Base-by-base conservation (phyloP, 2,329 filamentous ascomycete species). In the Aspergillus pseudoviridinutans region DNA sequence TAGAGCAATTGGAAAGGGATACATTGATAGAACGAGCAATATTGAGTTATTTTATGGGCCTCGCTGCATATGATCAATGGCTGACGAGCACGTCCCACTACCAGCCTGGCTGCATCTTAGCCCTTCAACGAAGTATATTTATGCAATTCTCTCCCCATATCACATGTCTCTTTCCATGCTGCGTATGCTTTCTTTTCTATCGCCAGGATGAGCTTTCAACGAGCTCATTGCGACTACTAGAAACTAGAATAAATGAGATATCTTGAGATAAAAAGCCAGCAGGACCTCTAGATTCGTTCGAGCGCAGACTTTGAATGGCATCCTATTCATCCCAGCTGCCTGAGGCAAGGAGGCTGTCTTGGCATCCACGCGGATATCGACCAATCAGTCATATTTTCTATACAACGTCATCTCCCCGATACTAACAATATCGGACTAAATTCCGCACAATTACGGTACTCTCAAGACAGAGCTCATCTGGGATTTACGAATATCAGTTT, bases 381-480 rank as follows among this genome's bases (percentile, higher is more conserved):
- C 57, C 50, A 58, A 58, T 58, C 32, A 53, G 12, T 41, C 27
- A 24, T 53, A 47, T 47, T 41, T 71, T 65, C 58, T 54, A 60
- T 60, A 63, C 60, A 61, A 64, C 61, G 55, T 63, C 58, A 60
- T 64, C 58, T 57, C 57, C 46, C 50, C 24, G 49, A 32, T 57
- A 55, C 25, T 60, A 57, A 57, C 55, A 55, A 50, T 46, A 22
- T 27, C n/a, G 38, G 58, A 52, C 25, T 53, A 59, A 47, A 20
- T 22, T 12, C 27, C n/a, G 3, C 49, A 55, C 51, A 52, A 53
- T 44, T 50, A n/a, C 14, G 35, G 49, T 22, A 55, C 53, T 24
- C 35, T 47, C 49, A 47, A 47, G 38, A 22, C 20, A 3, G 46
- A 22, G 28, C 3, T 28, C 7, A 49, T n/a, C 20, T 17, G 14